These are phyloP conservation scores for Crotalaria pallida DNA, from an alignment of 306 rosid genomes.

Conservation along the genomic window DNA sequence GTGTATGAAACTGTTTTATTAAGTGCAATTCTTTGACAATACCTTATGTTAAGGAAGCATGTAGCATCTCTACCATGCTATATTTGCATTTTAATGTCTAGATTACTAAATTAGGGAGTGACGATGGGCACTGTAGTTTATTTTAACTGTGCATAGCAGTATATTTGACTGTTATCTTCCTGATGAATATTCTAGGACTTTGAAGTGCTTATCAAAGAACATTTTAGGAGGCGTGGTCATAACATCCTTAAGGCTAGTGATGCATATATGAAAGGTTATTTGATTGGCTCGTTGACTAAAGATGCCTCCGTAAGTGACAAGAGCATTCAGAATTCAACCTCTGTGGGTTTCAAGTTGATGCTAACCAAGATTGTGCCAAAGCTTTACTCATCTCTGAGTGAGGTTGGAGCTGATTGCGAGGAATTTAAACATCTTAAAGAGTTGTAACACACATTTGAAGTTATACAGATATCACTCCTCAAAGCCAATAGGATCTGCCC, in stretches of 20 bases:
- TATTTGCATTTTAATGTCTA: neutral
- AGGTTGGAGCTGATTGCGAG: slow-evolving; percentile 75
- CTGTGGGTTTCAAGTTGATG: slow-evolving; percentile 96
- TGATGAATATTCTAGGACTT: slow-evolving; percentile 58
- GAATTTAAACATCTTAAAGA: slow-evolving; percentile 81
- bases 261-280: slow-evolving; percentile 83
- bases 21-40: neutral
- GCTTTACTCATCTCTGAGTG: slow-evolving; percentile 62
- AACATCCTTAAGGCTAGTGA: slow-evolving; percentile 94
- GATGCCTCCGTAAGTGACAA: slow-evolving; percentile 60
- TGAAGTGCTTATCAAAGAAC: slow-evolving; percentile 70
- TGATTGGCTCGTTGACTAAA: slow-evolving; percentile 71
- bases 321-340: slow-evolving; percentile 65
- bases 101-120: slow-evolving; percentile 5
- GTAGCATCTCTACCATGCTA: neutral
- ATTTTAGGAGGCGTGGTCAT: slow-evolving; percentile 80
- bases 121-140: neutral
- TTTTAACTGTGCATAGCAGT: neutral
- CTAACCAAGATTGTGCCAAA: slow-evolving; percentile 79
- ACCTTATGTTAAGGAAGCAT: neutral
- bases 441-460: slow-evolving; percentile 29
- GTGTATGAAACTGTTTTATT: neutral
- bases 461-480: slow-evolving; percentile 12
- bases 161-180: slow-evolving; percentile 22
- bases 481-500: slow-evolving; percentile 27